Conservation (phyloP, 345 rosid genomes). For the Gossypium longicalyx region DNA sequence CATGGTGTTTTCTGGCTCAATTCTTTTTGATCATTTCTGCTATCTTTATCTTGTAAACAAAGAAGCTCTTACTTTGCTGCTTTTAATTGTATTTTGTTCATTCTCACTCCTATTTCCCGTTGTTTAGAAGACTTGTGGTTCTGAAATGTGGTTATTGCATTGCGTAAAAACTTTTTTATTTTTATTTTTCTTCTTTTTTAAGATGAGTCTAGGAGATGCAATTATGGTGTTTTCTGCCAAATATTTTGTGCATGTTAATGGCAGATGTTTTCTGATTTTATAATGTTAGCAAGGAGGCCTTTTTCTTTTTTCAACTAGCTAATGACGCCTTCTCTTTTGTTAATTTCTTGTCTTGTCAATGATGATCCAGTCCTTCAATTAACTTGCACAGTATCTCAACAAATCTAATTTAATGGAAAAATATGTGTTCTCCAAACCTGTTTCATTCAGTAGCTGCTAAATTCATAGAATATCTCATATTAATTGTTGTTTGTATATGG, state of each 20-base stretch:
- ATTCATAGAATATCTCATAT: too few relatives aligned
- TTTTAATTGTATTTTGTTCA: not conserved
- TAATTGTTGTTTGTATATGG: too few relatives aligned
- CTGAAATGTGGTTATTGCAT: not conserved
- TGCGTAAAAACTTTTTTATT: not conserved
- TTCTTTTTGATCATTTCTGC: not conserved
- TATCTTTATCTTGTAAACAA: constrained; percentile 1
- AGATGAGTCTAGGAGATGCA: not conserved
- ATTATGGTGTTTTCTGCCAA: not conserved
- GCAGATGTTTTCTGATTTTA: not conserved
- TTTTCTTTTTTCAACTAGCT: not conserved
- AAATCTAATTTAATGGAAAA: too few relatives aligned
- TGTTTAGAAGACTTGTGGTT: not conserved
- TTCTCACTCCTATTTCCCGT: not conserved
- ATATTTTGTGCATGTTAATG: not conserved
- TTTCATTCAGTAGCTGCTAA: too few relatives aligned
- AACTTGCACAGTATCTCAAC: not conserved
- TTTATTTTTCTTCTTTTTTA: not conserved
- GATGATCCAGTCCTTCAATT: not conserved
- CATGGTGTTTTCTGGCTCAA: not conserved
- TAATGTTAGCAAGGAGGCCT: not conserved
- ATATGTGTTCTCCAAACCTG: too few relatives aligned
- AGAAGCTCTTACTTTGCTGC: not conserved
- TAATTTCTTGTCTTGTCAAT: not conserved
- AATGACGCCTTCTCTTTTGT: not conserved